A percentile compares a stretch with the other conserved stretches of the same genome.
Evolutionary conservation across 1,139 yeast species (phyloP).

Genomic region (Candida albicans): DNA sequence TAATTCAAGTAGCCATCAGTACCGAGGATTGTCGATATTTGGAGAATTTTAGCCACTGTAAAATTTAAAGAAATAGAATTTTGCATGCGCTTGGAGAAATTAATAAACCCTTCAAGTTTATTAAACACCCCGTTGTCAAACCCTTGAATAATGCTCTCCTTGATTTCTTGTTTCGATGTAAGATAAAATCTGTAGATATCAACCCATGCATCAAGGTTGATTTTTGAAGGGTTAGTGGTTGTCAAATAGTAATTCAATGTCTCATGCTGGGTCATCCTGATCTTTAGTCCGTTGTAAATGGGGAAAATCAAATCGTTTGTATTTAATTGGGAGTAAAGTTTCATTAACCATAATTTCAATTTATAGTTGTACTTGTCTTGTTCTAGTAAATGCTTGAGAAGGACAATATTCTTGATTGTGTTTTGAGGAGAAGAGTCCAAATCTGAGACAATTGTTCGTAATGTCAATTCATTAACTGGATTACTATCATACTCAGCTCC

Average conservation of each 20-base stretch:
- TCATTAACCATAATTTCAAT: slow-evolving; percentile 68
- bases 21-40: slow-evolving; percentile 36
- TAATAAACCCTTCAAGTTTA: slow-evolving; percentile 61
- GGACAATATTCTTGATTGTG: slow-evolving; percentile 32
- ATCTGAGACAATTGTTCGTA: slow-evolving; percentile 44
- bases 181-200: slow-evolving; percentile 48
- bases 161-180: slow-evolving; percentile 52
- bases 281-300: slow-evolving; percentile 55
- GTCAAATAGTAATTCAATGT: slow-evolving; percentile 61
- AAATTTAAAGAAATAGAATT: slow-evolving; percentile 39
- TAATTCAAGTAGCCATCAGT: slow-evolving; percentile 33
- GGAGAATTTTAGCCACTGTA: slow-evolving; percentile 34
- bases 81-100: slow-evolving; percentile 44
- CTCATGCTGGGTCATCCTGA: slow-evolving; percentile 80
- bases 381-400: slow-evolving; percentile 49
- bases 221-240: slow-evolving; percentile 44
- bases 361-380: slow-evolving; percentile 66
- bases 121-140: slow-evolving; percentile 56
- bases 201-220: slow-evolving; percentile 27
- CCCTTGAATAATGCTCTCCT: slow-evolving; percentile 47
- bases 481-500: slow-evolving; percentile 18
- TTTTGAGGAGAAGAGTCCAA: slow-evolving; percentile 15
- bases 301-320: slow-evolving; percentile 49
- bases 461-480: slow-evolving; percentile 62
- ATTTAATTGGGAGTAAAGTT: slow-evolving; percentile 62